Evolutionary conservation across 768 basidiomycete species (phyloP), one percentile per base, ranked within the genome.

Genomic region (Amanita molliuscula): DNA sequence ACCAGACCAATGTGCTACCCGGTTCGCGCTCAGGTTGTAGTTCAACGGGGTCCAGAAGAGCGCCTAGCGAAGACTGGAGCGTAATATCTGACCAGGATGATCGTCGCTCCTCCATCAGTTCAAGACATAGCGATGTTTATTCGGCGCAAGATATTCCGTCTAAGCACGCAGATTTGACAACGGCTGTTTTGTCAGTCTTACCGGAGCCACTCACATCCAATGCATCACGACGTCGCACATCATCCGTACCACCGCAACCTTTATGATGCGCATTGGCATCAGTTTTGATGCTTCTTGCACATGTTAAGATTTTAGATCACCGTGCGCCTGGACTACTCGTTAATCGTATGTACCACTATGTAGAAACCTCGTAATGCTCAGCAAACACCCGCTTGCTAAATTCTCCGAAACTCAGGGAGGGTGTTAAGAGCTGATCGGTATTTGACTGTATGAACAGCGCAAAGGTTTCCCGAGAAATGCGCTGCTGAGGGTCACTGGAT

Each of bases 391-490:
- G 73, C 63, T 88, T 88, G 59, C 87, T 90, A 65, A 97, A 98
- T 51, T 84, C 75, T 1, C 95, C 95, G 59, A 95, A 99, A 11
- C 88, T 91, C 60, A 82, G 77, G 7, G 73, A 67, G 28, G 70
- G 63, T 4, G 84, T 81, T 20, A 98, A 77, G 38, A 75, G 73
- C 57, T 88, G 82, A 53, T 88, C 72, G 11, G 84, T 81, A 62
- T 95, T 80, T 5, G 94, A 94, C 62, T 95, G 84, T 87, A 89
- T 83, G 68, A 88, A 88, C 10, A 93, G 63, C 8, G 87, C 88
- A 58, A 91, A 89, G 0, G 96, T 97, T 64, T 98, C 93, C 47
- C 95, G 73, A 23, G 75, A 77, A 43, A 92, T 74, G 21, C 65
- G 67, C 7, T 74, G 74, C 10, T 67, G 62, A 13, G 70, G 67